These are phyloP conservation scores for Areca catechu DNA, from an alignment of 176 grass and related monocot genomes.

Conservation along the genomic window DNA sequence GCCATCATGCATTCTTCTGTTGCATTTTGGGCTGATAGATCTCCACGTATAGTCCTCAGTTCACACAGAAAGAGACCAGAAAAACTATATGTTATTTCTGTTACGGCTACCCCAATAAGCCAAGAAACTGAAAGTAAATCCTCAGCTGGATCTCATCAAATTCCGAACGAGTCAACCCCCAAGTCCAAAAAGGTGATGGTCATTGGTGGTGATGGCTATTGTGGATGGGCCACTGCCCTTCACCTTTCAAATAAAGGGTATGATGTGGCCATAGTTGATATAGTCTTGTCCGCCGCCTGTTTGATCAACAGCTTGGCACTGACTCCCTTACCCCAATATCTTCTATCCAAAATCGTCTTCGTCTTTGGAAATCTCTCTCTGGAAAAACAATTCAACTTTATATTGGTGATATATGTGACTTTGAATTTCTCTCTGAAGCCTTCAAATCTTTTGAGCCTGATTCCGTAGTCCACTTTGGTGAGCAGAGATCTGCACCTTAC, in stretches of 20 bases:
- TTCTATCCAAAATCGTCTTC: conserved; percentile 79
- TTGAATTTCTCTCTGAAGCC: conserved; percentile 86
- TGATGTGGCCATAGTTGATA: conserved; percentile 88
- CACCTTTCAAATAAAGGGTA: conserved; percentile 96
- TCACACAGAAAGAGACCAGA: conserved; percentile 18
- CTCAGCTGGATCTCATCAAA: conserved; percentile 34
- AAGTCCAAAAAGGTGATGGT: conserved; percentile 87
- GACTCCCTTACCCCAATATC: conserved; percentile 82
- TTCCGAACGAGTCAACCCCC: conserved; percentile 31
- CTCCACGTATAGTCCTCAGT: conserved; percentile 19
- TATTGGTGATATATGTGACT: conserved; percentile 87
- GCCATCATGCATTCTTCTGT: conserved; percentile 15
- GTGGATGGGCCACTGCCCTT: conserved; percentile 89
- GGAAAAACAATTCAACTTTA: conserved; percentile 74
- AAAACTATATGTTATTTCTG: conserved; percentile 26
- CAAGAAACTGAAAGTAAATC: conserved; percentile 40
- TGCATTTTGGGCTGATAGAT: conserved; percentile 29
- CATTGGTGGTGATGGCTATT: conserved; percentile 95
- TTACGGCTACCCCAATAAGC: conserved; percentile 35
- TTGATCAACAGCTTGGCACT: conserved; percentile 87
- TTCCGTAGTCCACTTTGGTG: conserved; percentile 83
- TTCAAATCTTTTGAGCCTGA: conserved; percentile 95
- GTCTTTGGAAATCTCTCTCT: conserved; percentile 67
- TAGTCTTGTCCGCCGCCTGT: conserved; percentile 72
- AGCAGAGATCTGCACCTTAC: conserved; percentile 85